phyloP scores from a whole-genome alignment of 1,284 basidiomycete species.

The Rhodotorula sp. region DNA sequence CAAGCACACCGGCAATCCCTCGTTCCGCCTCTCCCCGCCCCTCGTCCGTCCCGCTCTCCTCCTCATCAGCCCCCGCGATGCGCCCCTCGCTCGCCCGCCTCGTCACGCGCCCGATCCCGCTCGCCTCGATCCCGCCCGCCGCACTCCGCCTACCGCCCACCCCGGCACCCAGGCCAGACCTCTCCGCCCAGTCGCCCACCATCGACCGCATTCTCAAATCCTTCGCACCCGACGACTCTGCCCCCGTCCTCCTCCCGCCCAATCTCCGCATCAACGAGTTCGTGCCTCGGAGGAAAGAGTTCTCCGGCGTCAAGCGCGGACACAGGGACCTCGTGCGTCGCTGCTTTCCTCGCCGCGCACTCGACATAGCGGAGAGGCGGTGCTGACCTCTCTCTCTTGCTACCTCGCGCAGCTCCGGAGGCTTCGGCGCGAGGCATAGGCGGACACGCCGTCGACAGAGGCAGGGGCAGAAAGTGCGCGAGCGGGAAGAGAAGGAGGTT shows the following conservation, averaged over 20 bases:
- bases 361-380: too few relatives aligned
- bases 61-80: constrained; percentile 13
- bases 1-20: background rate
- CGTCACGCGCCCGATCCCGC: constrained; percentile 14
- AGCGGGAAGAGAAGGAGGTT: too few relatives aligned
- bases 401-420: constrained; percentile 13
- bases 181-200: constrained; percentile 17
- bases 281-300: constrained; percentile 34
- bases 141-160: constrained; percentile 28
- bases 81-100: constrained; percentile 4
- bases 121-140: constrained; percentile 17
- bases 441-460: too few relatives aligned
- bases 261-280: constrained; percentile 43
- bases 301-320: constrained; percentile 28
- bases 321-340: constrained; percentile 40
- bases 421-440: constrained; percentile 27
- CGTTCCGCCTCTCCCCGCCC: background rate
- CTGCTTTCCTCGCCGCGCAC: background rate
- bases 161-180: background rate
- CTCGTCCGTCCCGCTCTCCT: background rate
- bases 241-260: constrained; percentile 17
- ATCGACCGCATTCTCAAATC: constrained; percentile 27
- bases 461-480: too few relatives aligned
- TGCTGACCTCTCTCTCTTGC: too few relatives aligned
- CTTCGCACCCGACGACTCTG: background rate